Evolutionary conservation across 176 grass and related monocot genomes (phyloP).

Genomic region (Oryza glumipatula): DNA sequence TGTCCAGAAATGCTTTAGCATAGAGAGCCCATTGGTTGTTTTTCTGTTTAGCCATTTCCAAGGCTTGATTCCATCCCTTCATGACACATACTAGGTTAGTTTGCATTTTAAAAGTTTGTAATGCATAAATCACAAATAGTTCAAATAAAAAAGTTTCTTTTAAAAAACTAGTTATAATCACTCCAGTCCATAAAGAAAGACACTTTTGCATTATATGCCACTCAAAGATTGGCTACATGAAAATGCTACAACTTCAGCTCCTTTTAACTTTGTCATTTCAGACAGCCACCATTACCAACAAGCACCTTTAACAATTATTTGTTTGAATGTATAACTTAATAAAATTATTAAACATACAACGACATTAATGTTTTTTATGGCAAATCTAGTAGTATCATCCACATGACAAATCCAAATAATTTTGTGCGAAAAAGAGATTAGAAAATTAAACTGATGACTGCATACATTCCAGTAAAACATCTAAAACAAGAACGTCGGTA

Average conservation of each 20-base stretch:
- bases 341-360: not conserved
- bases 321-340: not conserved
- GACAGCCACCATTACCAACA: not conserved
- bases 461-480: not conserved
- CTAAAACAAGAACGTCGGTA: not conserved
- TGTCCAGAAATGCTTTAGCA: constrained; percentile 95
- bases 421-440: not conserved
- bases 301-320: not conserved
- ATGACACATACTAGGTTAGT: constrained; percentile 42
- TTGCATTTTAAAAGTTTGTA: constrained; percentile 16
- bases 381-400: not conserved
- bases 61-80: constrained; percentile 91
- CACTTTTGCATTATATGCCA: constrained; percentile 31
- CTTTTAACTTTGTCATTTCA: not conserved
- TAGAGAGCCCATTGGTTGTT: constrained; percentile 85
- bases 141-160: not conserved
- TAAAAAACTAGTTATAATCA: not conserved
- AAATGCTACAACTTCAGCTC: not conserved
- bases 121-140: constrained; percentile 27
- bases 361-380: not conserved
- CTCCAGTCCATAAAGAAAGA: not conserved
- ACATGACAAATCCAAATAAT: not conserved
- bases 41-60: constrained; percentile 79
- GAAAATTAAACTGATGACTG: not conserved
- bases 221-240: not conserved